phyloP scores from a whole-genome alignment of 192 early-diverging fungal species.

The Jimgerdemannia lactiflua region DNA sequence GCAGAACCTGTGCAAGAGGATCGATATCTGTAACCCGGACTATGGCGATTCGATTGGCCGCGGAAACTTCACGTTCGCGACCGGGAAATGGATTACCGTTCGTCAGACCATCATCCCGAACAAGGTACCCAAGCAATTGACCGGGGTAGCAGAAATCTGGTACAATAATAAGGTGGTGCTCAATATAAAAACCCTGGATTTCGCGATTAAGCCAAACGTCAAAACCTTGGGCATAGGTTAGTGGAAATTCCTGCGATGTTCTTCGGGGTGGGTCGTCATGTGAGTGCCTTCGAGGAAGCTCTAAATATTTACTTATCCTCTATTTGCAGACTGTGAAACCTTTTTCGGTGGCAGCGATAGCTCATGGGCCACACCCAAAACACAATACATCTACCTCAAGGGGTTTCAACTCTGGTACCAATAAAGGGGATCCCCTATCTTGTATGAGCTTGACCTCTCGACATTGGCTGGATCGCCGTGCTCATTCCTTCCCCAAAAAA shows the following conservation, averaged over 20 bases:
- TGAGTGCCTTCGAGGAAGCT: background rate
- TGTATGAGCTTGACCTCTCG: background rate
- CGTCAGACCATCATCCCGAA: constrained; percentile 33
- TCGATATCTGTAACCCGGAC: constrained; percentile 42
- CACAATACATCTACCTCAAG: constrained; percentile 31
- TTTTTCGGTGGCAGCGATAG: constrained; percentile 33
- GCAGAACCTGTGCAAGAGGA: constrained; percentile 27
- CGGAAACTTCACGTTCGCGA: constrained; percentile 38
- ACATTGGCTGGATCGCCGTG: no score
- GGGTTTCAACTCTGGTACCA: constrained; percentile 13
- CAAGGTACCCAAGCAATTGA: background rate
- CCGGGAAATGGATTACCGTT: constrained; percentile 42
- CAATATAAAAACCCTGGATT: constrained; percentile 10
- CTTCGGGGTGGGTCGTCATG: background rate
- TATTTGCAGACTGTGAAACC: constrained; percentile 27
- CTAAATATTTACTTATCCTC: background rate
- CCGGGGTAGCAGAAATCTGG: background rate
- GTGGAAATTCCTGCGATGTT: background rate
- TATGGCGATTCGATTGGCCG: constrained; percentile 54
- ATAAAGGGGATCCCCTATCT: constrained; percentile 7
- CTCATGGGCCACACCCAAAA: constrained; percentile 13
- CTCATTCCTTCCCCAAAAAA: no score
- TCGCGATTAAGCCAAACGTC: background rate
- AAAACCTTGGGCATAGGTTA: constrained; percentile 26
- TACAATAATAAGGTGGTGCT: constrained; percentile 19